These are phyloP conservation scores for Cystobasidium tubakii DNA, from an alignment of 768 basidiomycete species.

Conservation along the genomic window DNA sequence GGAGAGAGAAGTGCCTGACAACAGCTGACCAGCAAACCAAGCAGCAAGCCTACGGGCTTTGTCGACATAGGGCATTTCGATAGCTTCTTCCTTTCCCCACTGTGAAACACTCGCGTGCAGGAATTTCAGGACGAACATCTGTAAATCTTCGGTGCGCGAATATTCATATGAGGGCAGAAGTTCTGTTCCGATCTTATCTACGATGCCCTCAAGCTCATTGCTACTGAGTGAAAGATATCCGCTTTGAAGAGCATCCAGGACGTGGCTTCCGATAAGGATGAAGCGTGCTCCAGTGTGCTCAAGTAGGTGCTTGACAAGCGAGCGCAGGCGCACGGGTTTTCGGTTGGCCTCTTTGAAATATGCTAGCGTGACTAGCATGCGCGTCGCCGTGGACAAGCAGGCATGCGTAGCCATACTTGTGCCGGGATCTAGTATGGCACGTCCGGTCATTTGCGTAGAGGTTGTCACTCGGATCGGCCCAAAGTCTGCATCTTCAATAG, in stretches of 20 bases:
- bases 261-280: slow-evolving; percentile 57
- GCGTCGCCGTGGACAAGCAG: slow-evolving; percentile 14
- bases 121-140: slow-evolving; percentile 58
- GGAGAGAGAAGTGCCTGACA: slow-evolving; percentile 53
- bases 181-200: slow-evolving; percentile 55
- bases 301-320: slow-evolving; percentile 45
- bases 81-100: slow-evolving; percentile 54
- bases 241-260: slow-evolving; percentile 58
- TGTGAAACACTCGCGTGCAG: slow-evolving; percentile 61
- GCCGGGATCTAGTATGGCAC: background rate
- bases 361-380: slow-evolving; percentile 38
- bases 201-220: slow-evolving; percentile 56
- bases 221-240: slow-evolving; percentile 57
- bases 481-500: slow-evolving; percentile 42
- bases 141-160: slow-evolving; percentile 56
- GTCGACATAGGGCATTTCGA: slow-evolving; percentile 50
- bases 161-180: slow-evolving; percentile 59
- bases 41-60: slow-evolving; percentile 56
- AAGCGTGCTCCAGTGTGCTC: slow-evolving; percentile 56
- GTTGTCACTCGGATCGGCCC: slow-evolving; percentile 30
- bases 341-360: slow-evolving; percentile 37
- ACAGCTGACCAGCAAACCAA: slow-evolving; percentile 57
- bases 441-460: background rate
- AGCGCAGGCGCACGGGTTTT: slow-evolving; percentile 40
- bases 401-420: background rate